Percentiles rank a stretch among this genome's conserved stretches.
phyloP scores from a whole-genome alignment of 2,329 filamentous ascomycete genomes.

The Trichoderma harzianum region DNA sequence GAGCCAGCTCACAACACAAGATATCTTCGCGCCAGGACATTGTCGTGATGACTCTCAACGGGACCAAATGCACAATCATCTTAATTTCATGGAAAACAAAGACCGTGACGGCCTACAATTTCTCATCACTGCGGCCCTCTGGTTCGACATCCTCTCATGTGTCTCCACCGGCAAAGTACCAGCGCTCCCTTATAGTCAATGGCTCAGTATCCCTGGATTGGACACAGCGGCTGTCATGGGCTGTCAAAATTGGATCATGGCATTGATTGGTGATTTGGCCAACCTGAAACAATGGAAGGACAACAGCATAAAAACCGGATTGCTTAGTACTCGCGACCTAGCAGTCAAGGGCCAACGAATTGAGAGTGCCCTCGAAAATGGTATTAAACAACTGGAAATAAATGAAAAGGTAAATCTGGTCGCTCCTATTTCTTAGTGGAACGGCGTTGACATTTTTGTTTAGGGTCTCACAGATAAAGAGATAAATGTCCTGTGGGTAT shows the following conservation, averaged over 20 bases:
- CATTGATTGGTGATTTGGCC: neutral
- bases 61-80: neutral
- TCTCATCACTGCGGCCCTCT: neutral
- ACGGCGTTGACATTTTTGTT: neutral
- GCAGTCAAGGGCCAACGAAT: neutral
- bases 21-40: neutral
- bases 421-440: neutral
- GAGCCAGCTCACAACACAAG: neutral
- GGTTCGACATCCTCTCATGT: neutral
- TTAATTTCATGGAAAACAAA: neutral
- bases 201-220: neutral
- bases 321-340: neutral
- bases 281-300: neutral
- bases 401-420: neutral
- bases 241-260: neutral
- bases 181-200: neutral
- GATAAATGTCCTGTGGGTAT: neutral
- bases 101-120: neutral
- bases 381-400: accelerated
- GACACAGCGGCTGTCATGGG: neutral
- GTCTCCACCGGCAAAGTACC: neutral
- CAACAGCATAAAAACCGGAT: neutral
- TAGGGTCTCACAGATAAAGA: neutral
- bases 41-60: neutral
- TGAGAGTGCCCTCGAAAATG: neutral